Evolutionary conservation across 805 yeast genomes (phyloP).

Genomic region (Suhomyces xylopsoci): DNA sequence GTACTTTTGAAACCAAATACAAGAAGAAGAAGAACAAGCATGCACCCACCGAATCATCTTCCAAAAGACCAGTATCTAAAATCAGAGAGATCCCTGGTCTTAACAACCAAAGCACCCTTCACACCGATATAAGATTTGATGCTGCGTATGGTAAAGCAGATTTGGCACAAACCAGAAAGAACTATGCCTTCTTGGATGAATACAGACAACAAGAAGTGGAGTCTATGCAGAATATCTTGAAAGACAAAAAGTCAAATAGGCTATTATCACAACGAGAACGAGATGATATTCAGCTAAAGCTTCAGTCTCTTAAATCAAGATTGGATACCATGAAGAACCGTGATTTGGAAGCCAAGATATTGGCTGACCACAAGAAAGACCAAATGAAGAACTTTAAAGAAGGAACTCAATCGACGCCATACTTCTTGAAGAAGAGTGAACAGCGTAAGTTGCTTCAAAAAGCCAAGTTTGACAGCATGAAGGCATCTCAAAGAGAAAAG

Average conservation of each 20-base stretch:
- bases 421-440: constrained; percentile 65
- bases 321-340: constrained; percentile 66
- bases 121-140: constrained; percentile 87
- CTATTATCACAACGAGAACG: constrained; percentile 44
- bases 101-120: constrained; percentile 42
- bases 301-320: constrained; percentile 66
- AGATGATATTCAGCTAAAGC: constrained; percentile 49
- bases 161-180: constrained; percentile 58
- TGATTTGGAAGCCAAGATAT: constrained; percentile 68
- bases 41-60: constrained; percentile 80
- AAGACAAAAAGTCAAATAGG: constrained; percentile 48
- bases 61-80: constrained; percentile 67
- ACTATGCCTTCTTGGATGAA: constrained; percentile 82
- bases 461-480: constrained; percentile 75
- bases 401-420: constrained; percentile 50
- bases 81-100: constrained; percentile 76
- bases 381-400: constrained; percentile 45
- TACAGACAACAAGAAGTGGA: constrained; percentile 74
- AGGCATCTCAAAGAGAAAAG: constrained; percentile 68
- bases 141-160: constrained; percentile 86
- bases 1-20: background rate
- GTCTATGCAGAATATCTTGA: constrained; percentile 54
- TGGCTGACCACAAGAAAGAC: constrained; percentile 55
- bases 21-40: constrained; percentile 55
- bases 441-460: constrained; percentile 71